Percentiles rank a stretch among this genome's conserved stretches.
Evolutionary conservation across 805 yeast genomes (phyloP).

Genomic region (Debaryomyces castellii): DNA sequence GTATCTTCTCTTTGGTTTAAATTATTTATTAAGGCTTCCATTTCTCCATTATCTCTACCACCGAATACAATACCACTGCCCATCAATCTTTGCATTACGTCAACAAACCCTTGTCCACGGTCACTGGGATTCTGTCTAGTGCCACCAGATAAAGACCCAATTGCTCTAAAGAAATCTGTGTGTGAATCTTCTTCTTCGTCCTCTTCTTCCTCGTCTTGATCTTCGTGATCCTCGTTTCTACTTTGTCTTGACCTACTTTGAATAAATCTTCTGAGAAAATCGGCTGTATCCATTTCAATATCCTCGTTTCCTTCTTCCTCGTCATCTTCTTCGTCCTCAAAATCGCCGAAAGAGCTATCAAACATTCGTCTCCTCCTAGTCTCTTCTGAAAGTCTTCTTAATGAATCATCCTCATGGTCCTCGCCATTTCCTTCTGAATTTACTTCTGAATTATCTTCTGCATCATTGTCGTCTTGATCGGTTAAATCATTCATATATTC

Average conservation of each 20-base stretch:
- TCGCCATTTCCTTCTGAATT: conserved; percentile 1
- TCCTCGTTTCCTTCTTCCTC: conserved; percentile 13
- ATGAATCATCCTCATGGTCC: conserved; percentile 18
- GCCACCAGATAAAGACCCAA: conserved; percentile 19
- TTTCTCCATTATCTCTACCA: conserved; percentile 26
- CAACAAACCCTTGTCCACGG: conserved; percentile 22
- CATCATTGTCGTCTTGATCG: conserved; percentile 1
- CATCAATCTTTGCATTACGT: conserved; percentile 34
- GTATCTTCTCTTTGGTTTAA: conserved; percentile 53
- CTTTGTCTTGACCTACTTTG: conserved; percentile 11
- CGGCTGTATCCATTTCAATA: conserved; percentile 15
- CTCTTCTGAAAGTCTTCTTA: conserved; percentile 42
- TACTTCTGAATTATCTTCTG: not conserved
- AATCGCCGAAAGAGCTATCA: conserved; percentile 19
- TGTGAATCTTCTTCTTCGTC: conserved; percentile 15
- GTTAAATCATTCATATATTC: conserved; percentile 3
- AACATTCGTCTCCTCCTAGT: conserved; percentile 17
- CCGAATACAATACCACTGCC: conserved; percentile 23
- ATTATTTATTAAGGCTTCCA: conserved; percentile 34
- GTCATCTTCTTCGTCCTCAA: conserved; percentile 18
- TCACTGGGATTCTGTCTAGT: conserved; percentile 12
- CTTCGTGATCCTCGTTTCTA: conserved; percentile 9
- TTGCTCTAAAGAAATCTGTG: conserved; percentile 25
- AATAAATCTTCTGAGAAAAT: conserved; percentile 19
- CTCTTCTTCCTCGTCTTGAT: conserved; percentile 10